phyloP scores from a whole-genome alignment of 768 basidiomycete genomes.

The Macrolepiota dolichaula region DNA sequence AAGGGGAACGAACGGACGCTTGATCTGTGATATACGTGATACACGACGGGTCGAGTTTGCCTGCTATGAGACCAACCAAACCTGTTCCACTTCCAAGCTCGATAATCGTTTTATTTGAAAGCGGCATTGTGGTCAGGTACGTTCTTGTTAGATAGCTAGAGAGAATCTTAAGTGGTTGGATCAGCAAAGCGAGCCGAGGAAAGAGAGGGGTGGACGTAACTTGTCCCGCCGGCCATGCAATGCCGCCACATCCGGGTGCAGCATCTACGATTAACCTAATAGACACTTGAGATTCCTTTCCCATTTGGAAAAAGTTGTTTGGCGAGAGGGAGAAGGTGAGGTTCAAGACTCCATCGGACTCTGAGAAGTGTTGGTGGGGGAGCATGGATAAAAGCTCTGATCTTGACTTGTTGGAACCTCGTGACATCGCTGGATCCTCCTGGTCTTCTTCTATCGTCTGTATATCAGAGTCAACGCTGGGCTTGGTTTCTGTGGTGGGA shows the following conservation, averaged over 20 bases:
- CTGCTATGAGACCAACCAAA: constrained; percentile 85
- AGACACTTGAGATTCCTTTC: constrained; percentile 14
- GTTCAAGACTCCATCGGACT: constrained; percentile 39
- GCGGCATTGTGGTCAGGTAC: constrained; percentile 37
- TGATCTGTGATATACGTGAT: constrained; percentile 88
- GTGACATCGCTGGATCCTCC: constrained; percentile 15
- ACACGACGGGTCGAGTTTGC: constrained; percentile 49
- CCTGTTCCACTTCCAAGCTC: constrained; percentile 94
- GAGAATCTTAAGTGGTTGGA: constrained; percentile 54
- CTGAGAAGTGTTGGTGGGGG: constrained; percentile 53
- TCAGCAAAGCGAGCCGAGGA: constrained; percentile 10
- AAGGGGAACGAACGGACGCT: constrained; percentile 53
- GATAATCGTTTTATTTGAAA: constrained; percentile 58
- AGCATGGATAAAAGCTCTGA: constrained; percentile 36
- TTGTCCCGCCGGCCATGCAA: constrained; percentile 92
- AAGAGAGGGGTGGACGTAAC: constrained; percentile 34
- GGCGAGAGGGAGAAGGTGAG: constrained; percentile 33
- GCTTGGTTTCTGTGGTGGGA: background rate
- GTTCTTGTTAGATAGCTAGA: constrained; percentile 64
- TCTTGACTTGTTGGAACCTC: constrained; percentile 21
- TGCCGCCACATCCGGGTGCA: constrained; percentile 85
- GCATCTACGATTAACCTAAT: constrained; percentile 69
- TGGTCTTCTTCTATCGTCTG: background rate
- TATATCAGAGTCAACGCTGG: background rate
- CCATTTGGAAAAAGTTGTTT: background rate